Conservation (phyloP, 495 filamentous ascomycete species). For the Neurospora sp. region DNA sequence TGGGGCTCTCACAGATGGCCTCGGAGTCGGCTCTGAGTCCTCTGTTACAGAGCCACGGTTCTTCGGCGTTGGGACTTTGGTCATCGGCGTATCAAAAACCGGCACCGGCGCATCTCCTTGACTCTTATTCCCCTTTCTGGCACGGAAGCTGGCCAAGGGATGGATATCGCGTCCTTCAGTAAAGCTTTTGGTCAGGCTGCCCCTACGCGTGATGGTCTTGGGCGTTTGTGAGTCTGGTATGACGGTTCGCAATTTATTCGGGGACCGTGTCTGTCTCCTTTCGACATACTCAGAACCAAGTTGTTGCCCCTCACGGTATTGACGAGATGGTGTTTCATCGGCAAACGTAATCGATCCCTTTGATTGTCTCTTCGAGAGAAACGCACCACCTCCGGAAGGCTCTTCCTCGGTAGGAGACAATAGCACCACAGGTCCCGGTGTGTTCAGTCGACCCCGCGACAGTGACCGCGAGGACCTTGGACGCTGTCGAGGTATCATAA, state of each 20-base stretch:
- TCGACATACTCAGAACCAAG: neutral
- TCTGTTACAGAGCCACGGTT: neutral
- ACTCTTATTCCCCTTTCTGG: neutral
- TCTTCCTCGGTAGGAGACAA: slow-evolving; percentile 28
- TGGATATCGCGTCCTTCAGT: neutral
- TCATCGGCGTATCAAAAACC: neutral
- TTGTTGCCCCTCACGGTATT: neutral
- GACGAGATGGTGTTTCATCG: neutral
- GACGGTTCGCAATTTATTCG: neutral
- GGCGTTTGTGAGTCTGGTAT: neutral
- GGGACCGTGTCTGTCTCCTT: neutral
- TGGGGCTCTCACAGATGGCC: neutral
- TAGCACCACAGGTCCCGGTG: slow-evolving; percentile 10
- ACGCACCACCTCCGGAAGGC: neutral
- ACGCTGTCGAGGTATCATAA: slow-evolving; percentile 15
- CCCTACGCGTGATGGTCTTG: neutral
- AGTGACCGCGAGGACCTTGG: slow-evolving; percentile 13
- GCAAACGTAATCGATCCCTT: neutral
- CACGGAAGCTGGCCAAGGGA: neutral
- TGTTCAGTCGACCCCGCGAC: slow-evolving; percentile 1
- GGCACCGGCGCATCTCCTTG: neutral
- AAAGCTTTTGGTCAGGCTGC: neutral
- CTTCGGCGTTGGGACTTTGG: neutral
- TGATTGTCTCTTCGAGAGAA: neutral
- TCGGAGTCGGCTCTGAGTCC: neutral